A percentile compares a stretch with the other conserved stretches of the same genome.
phyloP scores from a whole-genome alignment of 768 basidiomycete species.

The Chalciporus pseudorubinellus region DNA sequence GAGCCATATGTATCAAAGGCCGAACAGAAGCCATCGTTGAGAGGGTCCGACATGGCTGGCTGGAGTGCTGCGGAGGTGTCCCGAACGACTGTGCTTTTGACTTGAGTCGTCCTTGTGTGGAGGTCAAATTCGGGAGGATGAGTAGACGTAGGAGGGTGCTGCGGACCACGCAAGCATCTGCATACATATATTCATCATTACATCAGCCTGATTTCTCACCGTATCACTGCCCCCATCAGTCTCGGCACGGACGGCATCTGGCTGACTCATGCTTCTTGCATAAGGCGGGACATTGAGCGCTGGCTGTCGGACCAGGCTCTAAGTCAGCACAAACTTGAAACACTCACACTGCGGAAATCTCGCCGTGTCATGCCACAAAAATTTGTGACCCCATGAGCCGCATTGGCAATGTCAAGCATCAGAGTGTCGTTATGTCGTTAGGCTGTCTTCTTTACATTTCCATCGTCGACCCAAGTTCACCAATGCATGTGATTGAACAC shows the following conservation, averaged over 20 bases:
- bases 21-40: slow-evolving; percentile 32
- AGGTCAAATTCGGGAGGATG: slow-evolving; percentile 4
- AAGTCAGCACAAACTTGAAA: too few relatives aligned
- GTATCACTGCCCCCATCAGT: slow-evolving; percentile 19
- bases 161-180: slow-evolving; percentile 34
- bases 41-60: slow-evolving; percentile 31
- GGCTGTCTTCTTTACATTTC: too few relatives aligned
- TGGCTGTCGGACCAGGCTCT: too few relatives aligned
- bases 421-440: too few relatives aligned
- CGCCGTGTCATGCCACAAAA: neutral
- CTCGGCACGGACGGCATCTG: slow-evolving; percentile 15
- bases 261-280: slow-evolving; percentile 14
- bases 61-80: slow-evolving; percentile 26
- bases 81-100: slow-evolving; percentile 19
- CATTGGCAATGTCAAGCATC: too few relatives aligned
- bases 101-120: slow-evolving; percentile 11
- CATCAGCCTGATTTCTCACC: slow-evolving; percentile 33
- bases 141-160: slow-evolving; percentile 16
- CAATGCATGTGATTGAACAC: neutral
- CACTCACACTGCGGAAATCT: slow-evolving; percentile 19
- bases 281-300: slow-evolving; percentile 4
- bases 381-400: neutral
- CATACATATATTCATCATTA: slow-evolving; percentile 37
- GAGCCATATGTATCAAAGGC: slow-evolving; percentile 36
- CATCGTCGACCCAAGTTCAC: too few relatives aligned